Conservation (phyloP, 371 early-diverging fungal genomes). For the Coemansia sp. region DNA sequence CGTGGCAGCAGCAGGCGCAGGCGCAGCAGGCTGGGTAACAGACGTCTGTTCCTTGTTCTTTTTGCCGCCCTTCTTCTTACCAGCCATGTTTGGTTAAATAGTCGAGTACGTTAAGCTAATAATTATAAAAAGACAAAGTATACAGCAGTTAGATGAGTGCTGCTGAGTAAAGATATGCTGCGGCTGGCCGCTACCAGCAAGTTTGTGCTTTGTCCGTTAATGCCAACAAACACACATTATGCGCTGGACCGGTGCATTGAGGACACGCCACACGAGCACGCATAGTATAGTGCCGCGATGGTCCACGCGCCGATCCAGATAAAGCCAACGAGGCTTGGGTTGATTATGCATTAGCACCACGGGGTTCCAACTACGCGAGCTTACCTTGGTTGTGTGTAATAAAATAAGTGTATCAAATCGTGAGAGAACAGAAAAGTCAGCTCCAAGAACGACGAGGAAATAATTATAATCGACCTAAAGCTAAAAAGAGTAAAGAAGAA, state of each 20-base stretch:
- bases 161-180: background rate
- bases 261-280: too few relatives aligned
- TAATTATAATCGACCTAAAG: background rate
- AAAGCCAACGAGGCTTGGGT: background rate
- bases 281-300: slow-evolving; percentile 4
- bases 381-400: slow-evolving; percentile 3
- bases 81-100: slow-evolving; percentile 24
- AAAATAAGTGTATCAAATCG: background rate
- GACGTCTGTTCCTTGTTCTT: slow-evolving; percentile 34
- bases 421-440: background rate
- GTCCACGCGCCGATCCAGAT: slow-evolving; percentile 2
- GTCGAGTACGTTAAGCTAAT: background rate
- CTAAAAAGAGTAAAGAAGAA: slow-evolving; percentile 6
- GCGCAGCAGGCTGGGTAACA: background rate
- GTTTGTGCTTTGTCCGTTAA: background rate
- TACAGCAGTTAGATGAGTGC: background rate
- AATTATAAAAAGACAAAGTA: background rate
- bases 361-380: background rate
- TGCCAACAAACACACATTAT: too few relatives aligned
- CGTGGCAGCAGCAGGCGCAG: slow-evolving; percentile 11
- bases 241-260: too few relatives aligned
- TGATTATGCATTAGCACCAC: background rate
- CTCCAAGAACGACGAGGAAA: background rate
- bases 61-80: slow-evolving; percentile 37
- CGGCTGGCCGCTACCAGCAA: background rate